phyloP scores from a whole-genome alignment of 2,329 filamentous ascomycete genomes.

The Fusarium humuli region DNA sequence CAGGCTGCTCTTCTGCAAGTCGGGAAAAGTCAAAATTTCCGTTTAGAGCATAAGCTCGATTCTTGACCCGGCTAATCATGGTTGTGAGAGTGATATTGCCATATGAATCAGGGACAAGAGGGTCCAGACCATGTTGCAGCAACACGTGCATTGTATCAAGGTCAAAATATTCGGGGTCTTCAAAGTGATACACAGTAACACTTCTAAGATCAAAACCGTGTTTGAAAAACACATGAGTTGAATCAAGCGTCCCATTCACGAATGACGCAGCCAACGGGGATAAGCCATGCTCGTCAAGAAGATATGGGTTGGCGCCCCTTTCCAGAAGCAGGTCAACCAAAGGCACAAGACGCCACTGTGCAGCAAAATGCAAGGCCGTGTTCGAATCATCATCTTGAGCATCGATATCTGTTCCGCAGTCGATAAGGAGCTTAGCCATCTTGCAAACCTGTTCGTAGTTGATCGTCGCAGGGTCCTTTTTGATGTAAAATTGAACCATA shows the following conservation, averaged over 20 bases:
- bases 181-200: background rate
- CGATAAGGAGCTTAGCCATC: conserved; percentile 25
- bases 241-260: background rate
- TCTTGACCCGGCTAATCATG: background rate
- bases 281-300: conserved; percentile 5
- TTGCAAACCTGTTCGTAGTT: background rate
- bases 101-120: background rate
- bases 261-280: conserved; percentile 25
- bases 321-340: conserved; percentile 26
- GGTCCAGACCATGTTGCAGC: conserved; percentile 27
- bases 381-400: conserved; percentile 14
- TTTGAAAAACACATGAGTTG: conserved; percentile 16
- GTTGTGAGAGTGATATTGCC: conserved; percentile 6
- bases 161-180: background rate
- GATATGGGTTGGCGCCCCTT: conserved; percentile 36
- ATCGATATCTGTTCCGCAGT: conserved; percentile 34
- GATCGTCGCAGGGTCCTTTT: too few relatives aligned
- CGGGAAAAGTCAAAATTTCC: conserved; percentile 35
- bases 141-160: conserved; percentile 9
- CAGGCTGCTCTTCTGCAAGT: conserved; percentile 28
- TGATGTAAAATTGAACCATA: conserved; percentile 3
- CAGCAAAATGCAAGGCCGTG: conserved; percentile 35
- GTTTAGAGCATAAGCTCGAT: conserved; percentile 28
- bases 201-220: conserved; percentile 26
- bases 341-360: background rate